Base-by-base conservation (phyloP, 1,284 basidiomycete species). In the Lignosus rhinocerotis region DNA sequence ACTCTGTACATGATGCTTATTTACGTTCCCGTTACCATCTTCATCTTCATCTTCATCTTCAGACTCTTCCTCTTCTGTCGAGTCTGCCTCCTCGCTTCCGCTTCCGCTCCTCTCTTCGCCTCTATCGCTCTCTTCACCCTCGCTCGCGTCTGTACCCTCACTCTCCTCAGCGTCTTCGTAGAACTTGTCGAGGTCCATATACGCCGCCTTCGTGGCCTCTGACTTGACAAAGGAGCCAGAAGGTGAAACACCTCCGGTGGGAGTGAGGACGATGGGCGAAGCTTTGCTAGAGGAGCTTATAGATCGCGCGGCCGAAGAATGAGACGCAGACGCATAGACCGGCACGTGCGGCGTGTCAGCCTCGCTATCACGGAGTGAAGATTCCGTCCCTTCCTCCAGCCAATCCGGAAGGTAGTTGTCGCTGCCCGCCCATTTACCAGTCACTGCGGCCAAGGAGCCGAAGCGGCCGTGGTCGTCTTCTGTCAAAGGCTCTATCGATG, bases 121-220 rank as follows among this genome's bases (percentile, higher is more conserved):
- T 2, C 67, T 69, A 0, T 65, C 69, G 6, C 63, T 67, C 2
- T 70, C 70, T 6, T 67, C 71, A 5, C 67, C 66, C 2, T 67
- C 70, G n/a, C 70, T 72, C 8, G 70, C 70, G 6, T 61, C 62
- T 1, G 66, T 68, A 7, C 70, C 69, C 1, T 69, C 70, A 3
- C 68, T 70, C 16, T 69, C 69, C 12, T 72, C 72, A 9, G 66
- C 61, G 42, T 72, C 72, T 12, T 70, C 86, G 67, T 91, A 91
- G 69, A 92, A 92, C 58, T 80, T 77, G 67, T 91, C 87, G 59
- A 92, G 71, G 70, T 92, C 81, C 54, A 72, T 81, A 76, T 79
- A 88, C 21, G 74, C 67, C 11, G 74, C 78, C 63, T 79, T 82
- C 9, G 70, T 63, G 31, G 71, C 72, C 56, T 74, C 78, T 55